Evolutionary conservation across 176 grass and related monocot genomes (phyloP), one percentile per base, ranked within the genome.

Genomic region (Carex cristatella): DNA sequence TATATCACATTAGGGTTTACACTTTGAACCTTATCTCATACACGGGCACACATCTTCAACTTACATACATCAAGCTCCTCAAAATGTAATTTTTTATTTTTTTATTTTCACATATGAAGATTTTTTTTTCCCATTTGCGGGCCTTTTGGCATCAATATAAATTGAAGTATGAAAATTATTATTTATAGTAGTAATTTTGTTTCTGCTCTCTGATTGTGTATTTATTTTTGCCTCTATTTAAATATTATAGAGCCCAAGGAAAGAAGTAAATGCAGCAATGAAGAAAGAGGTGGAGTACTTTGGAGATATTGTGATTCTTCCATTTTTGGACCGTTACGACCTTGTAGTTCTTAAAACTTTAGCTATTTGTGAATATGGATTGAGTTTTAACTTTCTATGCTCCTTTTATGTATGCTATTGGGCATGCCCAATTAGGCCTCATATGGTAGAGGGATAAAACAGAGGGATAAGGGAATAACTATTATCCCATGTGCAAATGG

Each of bases 301-400:
- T 82, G 88, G 86, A 49, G 96, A 95, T 35, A 79, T 95, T 76
- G 86, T 95, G 19, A 95, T 99, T 75, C 65, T 99, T 80, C 96
- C 96, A 48, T 99, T 95, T 46, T 86, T 99, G 13, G 93, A 95
- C 72, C 93, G 85, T 48, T 99, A 99, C 78, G 96, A 99, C 49
- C 80, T 99, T 49, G 96, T 95, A 66, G 96, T 99, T 85, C 96
- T 99, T 59, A 99, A 99, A 92, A 95, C 96, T 70, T 89, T 94
- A 37, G 93, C 96, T 5, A 95, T 99, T 88, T 92, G 93, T 89
- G 85, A 99, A 84, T 95, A 86, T 48, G 93, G 95, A 85, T 93
- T 94, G 80, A 89, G 87, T 85, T 23, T 23, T 23, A 23, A 23
- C 23, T 23, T 23, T 23, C 23, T 23, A 23, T 23, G 23, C 23